Evolutionary conservation across 2,329 filamentous ascomycete genomes (phyloP), one percentile per base, ranked within the genome.

Genomic region (Colletotrichum sidae): DNA sequence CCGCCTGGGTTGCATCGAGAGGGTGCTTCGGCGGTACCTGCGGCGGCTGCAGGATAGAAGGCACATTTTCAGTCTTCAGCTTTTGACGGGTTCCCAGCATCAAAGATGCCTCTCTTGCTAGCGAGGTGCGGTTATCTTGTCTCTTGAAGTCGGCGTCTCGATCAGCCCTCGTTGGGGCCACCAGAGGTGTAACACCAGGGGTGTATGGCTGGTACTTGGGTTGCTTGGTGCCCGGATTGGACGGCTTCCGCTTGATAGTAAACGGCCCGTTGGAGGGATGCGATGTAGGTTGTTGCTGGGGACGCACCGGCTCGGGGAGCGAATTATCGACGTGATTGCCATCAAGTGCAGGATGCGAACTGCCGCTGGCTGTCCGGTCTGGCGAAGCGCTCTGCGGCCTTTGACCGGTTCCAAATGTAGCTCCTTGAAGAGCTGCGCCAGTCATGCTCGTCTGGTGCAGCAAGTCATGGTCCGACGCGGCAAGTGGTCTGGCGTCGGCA

Each of bases 41-140:
- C 2, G 73, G 69, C 8, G 71, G 71, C 34, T 72, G 68, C 15
- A 76, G 61, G 4, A 70, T 54, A 11, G 72, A 59, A 10, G 71
- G 71, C 5, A 75, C 65, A 38, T 69, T 62, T 12, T 69, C 59
- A 5, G 69, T 67, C 6, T 63, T 60, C 8, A 70, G 62, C 15
- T 70, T 72, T 9, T 58, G 10, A 6, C 54, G 52, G 15, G 61
- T 49, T 2, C 70, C 71, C 47, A 70, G 65, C 63, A 72, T 70
- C 13, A 75, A 55, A 0, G 71, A 71, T 1, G 58, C 70, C 2
- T 72, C 71, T 5, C 72, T 72, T 12, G 74, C 71, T 35, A 77
- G 60, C 3, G 72, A 71, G 39, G 55, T 47, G 60, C 67, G 35
- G 55, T 66, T 42, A 46, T 60, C 60, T 49, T 45, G 60, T 38